Percentiles rank a stretch among this genome's conserved stretches.
Conservation (phyloP, 164 flowering plant genomes). For the Amborella trichopoda region DNA sequence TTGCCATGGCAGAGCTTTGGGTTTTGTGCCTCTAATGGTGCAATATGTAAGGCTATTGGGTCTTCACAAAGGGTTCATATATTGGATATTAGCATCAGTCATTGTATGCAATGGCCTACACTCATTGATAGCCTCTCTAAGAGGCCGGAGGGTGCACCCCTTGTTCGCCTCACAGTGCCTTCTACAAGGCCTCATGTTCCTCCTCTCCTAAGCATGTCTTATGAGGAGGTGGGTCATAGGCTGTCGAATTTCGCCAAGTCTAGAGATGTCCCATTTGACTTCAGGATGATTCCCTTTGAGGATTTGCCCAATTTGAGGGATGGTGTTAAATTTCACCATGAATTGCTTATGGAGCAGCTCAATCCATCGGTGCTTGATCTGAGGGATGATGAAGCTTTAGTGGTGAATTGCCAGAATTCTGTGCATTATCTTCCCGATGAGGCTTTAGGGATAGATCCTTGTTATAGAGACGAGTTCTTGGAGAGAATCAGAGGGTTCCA, state of each 20-base stretch:
- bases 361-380: slow-evolving; percentile 29
- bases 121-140: slow-evolving; percentile 67
- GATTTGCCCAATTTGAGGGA: slow-evolving; percentile 10
- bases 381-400: slow-evolving; percentile 49
- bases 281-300: slow-evolving; percentile 22
- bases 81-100: slow-evolving; percentile 64
- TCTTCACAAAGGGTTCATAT: slow-evolving; percentile 47
- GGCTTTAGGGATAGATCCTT: slow-evolving; percentile 6
- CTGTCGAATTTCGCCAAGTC: slow-evolving; percentile 55
- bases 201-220: slow-evolving; percentile 47
- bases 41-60: slow-evolving; percentile 47
- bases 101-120: slow-evolving; percentile 93
- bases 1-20: slow-evolving; percentile 89
- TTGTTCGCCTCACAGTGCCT: slow-evolving; percentile 49
- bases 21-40: slow-evolving; percentile 64
- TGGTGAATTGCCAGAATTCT: slow-evolving; percentile 70
- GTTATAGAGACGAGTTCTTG: slow-evolving; percentile 37
- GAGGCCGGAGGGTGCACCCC: slow-evolving; percentile 52
- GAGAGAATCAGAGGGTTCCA: slow-evolving; percentile 29
- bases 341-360: slow-evolving; percentile 28
- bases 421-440: slow-evolving; percentile 48
- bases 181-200: slow-evolving; percentile 54
- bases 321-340: slow-evolving; percentile 16
- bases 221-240: slow-evolving; percentile 53
- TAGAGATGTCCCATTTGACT: slow-evolving; percentile 51